Percentiles rank a stretch among this genome's conserved stretches.
Conservation (phyloP, 2,329 filamentous ascomycete genomes). For the Pseudocercospora vitis region DNA sequence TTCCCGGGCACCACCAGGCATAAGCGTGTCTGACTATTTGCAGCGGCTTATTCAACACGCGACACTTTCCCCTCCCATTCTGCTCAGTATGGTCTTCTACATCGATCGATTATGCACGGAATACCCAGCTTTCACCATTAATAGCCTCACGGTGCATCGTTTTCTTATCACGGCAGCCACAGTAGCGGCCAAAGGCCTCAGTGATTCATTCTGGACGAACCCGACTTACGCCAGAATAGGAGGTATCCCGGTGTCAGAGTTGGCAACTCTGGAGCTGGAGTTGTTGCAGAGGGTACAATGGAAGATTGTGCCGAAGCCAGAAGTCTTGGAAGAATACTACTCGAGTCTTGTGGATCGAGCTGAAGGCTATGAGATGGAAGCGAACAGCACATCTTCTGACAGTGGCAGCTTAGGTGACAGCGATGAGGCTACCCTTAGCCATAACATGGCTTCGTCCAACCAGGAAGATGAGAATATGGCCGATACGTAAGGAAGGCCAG, state of each 20-base stretch:
- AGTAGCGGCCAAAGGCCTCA: constrained; percentile 92
- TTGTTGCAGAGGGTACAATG: constrained; percentile 91
- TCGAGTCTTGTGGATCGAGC: constrained; percentile 73
- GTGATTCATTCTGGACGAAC: constrained; percentile 98
- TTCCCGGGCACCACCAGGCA: constrained; percentile 77
- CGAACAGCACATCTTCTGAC: constrained; percentile 19
- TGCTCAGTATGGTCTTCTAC: constrained; percentile 99
- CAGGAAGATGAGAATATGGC: constrained; percentile 18
- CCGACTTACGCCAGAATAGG: constrained; percentile 92
- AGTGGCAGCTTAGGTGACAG: constrained; percentile 23
- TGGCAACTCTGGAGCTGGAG: constrained; percentile 89
- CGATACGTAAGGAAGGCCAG: constrained; percentile 11
- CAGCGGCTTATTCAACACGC: constrained; percentile 91
- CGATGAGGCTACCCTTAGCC: constrained; percentile 3
- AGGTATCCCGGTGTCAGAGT: constrained; percentile 83
- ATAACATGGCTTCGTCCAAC: not conserved
- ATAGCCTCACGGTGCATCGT: constrained; percentile 91
- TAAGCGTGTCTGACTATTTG: constrained; percentile 91
- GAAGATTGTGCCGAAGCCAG: constrained; percentile 94
- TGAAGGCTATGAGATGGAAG: constrained; percentile 58
- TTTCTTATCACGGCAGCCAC: constrained; percentile 96
- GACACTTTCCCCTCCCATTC: constrained; percentile 84
- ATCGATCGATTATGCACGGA: constrained; percentile 91
- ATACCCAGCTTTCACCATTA: constrained; percentile 94
- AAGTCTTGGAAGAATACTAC: constrained; percentile 92